Base-by-base conservation (phyloP, 2,329 filamentous ascomycete species). In the Nemania bipapillata region DNA sequence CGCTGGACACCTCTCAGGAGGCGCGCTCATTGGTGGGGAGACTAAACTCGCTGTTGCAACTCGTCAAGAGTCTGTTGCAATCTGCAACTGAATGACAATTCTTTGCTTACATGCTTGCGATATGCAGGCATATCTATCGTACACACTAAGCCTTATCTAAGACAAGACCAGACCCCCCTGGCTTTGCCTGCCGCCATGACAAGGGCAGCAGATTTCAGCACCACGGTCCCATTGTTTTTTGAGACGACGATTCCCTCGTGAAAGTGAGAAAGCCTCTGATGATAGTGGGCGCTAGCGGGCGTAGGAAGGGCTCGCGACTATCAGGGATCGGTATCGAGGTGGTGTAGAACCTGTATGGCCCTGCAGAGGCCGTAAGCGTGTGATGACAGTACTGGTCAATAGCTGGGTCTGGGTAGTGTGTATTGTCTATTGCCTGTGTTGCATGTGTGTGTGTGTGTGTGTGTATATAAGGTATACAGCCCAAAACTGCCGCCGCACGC, bases 51-150 rank as follows among this genome's bases (percentile, higher is more conserved):
- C 17, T 63, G 63, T 66, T 69, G 66, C 63, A 52, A 69, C 42
- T 57, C 20, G 63, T 20, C 35, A 63, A 63, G 54, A 20, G 20
- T 24, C 45, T 67, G 67, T 69, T 69, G 67, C 64, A 45, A 69
- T 69, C 67, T 66, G 59, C 55, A 67, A 69, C 64, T 63, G 67
- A 45, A 69, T 69, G 67, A 69, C 67, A 69, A 60, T 67, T 69
- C 42, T 52, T 63, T 60, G 63, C 66, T 66, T 62, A 69, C 63
- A 58, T 63, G 49, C 55, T 53, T 35, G 37, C 50, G 37, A 28
- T 42, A 53, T 62, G 63, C 59, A 57, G 47, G 57, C 56, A 54
- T 20, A 56, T 42, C 40, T 59, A 45, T 49, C 24, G 1, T 63
- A 69, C 64, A 57, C 63, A 61, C 67, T 69, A 66, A 69, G 66